Evolutionary conservation across 306 rosid genomes (phyloP).

Genomic region (Lathyrus aphaca): DNA sequence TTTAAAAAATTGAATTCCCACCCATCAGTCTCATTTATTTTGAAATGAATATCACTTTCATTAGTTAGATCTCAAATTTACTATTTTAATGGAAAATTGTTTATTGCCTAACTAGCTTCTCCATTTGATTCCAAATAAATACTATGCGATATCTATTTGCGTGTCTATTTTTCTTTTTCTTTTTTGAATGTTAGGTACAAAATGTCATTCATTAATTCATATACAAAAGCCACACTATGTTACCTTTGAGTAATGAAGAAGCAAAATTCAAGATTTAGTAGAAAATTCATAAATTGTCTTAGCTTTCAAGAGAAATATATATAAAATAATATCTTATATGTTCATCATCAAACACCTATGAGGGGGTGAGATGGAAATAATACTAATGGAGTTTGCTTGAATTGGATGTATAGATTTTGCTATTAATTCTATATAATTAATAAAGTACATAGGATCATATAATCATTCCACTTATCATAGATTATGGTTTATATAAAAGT

Average conservation of each 20-base stretch:
- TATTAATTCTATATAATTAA: constrained; percentile 15
- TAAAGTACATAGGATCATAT: constrained; percentile 11
- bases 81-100: constrained; percentile 31
- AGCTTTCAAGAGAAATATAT: constrained; percentile 68
- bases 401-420: constrained; percentile 25
- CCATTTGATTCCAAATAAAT: constrained; percentile 28
- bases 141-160: constrained; percentile 5
- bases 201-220: constrained; percentile 43
- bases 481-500: constrained; percentile 34
- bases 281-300: constrained; percentile 53
- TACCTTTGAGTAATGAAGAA: constrained; percentile 72
- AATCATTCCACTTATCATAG: constrained; percentile 42
- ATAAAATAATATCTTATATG: constrained; percentile 33
- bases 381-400: constrained; percentile 38
- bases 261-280: constrained; percentile 50
- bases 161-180: background rate
- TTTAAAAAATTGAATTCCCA: background rate
- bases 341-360: constrained; percentile 37
- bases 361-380: constrained; percentile 27
- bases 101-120: constrained; percentile 22
- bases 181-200: constrained; percentile 54
- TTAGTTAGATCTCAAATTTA: constrained; percentile 40
- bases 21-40: background rate
- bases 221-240: constrained; percentile 44
- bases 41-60: constrained; percentile 37